These are phyloP conservation scores for Polyplosphaeria fusca DNA, from an alignment of 495 filamentous ascomycete species.

Conservation along the genomic window DNA sequence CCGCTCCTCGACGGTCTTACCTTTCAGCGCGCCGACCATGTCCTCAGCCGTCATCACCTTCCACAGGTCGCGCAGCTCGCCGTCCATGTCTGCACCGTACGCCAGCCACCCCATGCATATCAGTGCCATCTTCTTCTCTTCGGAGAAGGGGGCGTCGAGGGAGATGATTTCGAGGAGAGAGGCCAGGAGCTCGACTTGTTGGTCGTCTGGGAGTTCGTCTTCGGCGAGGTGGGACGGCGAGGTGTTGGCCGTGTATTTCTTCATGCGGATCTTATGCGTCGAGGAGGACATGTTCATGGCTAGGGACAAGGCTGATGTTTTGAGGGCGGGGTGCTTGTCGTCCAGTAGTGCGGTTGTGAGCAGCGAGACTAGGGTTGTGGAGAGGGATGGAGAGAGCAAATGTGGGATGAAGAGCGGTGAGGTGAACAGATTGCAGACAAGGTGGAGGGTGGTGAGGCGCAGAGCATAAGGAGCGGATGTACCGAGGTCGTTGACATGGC, in stretches of 20 bases:
- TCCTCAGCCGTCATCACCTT: constrained; percentile 65
- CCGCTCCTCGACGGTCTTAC: constrained; percentile 46
- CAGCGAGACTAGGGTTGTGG: constrained; percentile 46
- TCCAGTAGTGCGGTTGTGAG: constrained; percentile 56
- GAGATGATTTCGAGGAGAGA: constrained; percentile 71
- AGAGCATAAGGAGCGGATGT: constrained; percentile 68
- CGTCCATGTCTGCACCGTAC: constrained; percentile 65
- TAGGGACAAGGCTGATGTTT: constrained; percentile 77
- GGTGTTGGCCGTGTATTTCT: constrained; percentile 51
- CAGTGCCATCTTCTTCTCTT: constrained; percentile 69
- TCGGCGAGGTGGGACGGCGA: not conserved
- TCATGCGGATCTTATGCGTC: constrained; percentile 62
- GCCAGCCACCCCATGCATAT: constrained; percentile 68
- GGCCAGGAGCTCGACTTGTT: constrained; percentile 75
- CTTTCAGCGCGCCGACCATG: constrained; percentile 54
- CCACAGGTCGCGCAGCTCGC: constrained; percentile 72
- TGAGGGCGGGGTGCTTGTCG: constrained; percentile 49
- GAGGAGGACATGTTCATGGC: constrained; percentile 74
- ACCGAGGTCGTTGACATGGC: constrained; percentile 50
- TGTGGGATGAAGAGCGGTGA: constrained; percentile 44
- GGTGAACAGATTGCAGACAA: constrained; percentile 62
- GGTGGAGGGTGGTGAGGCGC: constrained; percentile 70
- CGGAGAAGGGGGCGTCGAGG: constrained; percentile 62
- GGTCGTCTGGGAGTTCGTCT: constrained; percentile 55
- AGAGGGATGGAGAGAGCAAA: constrained; percentile 38